Evolutionary conservation across 2,329 filamentous ascomycete genomes (phyloP), one percentile per base, ranked within the genome.

Genomic region (Tolypocladium sp.): DNA sequence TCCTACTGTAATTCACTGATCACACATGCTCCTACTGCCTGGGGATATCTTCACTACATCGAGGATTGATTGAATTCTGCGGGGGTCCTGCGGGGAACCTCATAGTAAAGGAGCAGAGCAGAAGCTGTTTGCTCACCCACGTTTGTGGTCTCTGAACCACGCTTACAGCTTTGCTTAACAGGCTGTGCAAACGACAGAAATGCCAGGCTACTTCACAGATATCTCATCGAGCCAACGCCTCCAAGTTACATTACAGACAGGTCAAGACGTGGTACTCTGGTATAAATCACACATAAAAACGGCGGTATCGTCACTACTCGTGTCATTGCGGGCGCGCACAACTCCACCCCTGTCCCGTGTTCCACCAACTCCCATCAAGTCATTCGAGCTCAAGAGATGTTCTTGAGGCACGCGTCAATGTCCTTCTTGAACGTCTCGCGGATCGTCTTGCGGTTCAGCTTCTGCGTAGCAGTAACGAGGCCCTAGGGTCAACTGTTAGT

Each of bases 391-490:
- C 63, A 70, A 40, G 63, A 42, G 22, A 56, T 54, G 57, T 62
- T 64, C 71, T 75, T 73, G 57, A 76, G 66, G 59, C 69, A 70
- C 51, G 74, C 72, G n/a, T 75, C 67, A 57, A 86, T 83, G 58
- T 84, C 74, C 67, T 77, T 74, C 65, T 75, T 74, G 68, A 82
- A 85, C 57, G 71, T 74, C 42, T 79, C 76, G 65, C 76, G 77
- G 54, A 85, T 73, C 33, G 72, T 74, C 63, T 78, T 76, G 60
- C 83, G 77, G 73, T 85, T 84, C 49, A 85, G 74, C 71, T 86
- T 86, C 62, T 84, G 80, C 8, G 83, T 86, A n/a, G 81, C 82
- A 38, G 83, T 85, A 37, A 84, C 82, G 35, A 85, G 74, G 2
- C 82, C 82, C 82, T 85, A 59, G n/a, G 54, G 35, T 17, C 38